Percentiles rank a stretch among this genome's conserved stretches.
phyloP scores from a whole-genome alignment of 805 yeast species.

The Lipomyces mesembrius region DNA sequence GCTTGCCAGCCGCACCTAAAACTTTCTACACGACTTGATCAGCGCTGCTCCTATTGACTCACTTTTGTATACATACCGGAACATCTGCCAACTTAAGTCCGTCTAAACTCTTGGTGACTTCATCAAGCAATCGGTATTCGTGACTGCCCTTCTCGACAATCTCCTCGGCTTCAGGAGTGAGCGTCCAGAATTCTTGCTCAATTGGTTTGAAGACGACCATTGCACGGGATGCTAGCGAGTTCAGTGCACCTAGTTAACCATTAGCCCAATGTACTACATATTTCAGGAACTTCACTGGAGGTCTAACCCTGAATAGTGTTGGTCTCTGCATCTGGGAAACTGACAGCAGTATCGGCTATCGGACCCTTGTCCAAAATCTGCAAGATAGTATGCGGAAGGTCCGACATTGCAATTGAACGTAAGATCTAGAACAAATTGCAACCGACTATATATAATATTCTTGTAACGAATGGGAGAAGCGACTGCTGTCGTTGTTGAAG shows the following conservation, averaged over 20 bases:
- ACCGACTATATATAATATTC: not conserved
- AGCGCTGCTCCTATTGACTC: not conserved
- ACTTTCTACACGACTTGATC: conserved; percentile 49
- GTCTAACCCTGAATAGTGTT: conserved; percentile 59
- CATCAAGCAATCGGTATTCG: conserved; percentile 77
- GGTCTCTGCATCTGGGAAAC: conserved; percentile 69
- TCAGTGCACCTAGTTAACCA: conserved; percentile 63
- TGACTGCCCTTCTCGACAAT: conserved; percentile 84
- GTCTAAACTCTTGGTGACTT: conserved; percentile 73
- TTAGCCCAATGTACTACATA: not conserved
- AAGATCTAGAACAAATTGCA: not conserved
- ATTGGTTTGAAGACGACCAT: conserved; percentile 75
- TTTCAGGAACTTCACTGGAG: not conserved
- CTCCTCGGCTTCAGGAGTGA: conserved; percentile 81
- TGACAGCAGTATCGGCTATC: conserved; percentile 69
- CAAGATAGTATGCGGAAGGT: conserved; percentile 51
- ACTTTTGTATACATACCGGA: conserved; percentile 37
- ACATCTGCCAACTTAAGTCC: conserved; percentile 78
- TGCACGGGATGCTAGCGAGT: conserved; percentile 79
- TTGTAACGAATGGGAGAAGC: not conserved
- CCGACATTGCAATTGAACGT: conserved; percentile 28
- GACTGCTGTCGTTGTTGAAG: not conserved
- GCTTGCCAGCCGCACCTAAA: conserved; percentile 81
- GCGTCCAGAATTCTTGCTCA: conserved; percentile 75
- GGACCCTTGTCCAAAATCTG: conserved; percentile 67